Evolutionary conservation across 2,329 filamentous ascomycete genomes (phyloP).

Genomic region (Epichloe typhina): DNA sequence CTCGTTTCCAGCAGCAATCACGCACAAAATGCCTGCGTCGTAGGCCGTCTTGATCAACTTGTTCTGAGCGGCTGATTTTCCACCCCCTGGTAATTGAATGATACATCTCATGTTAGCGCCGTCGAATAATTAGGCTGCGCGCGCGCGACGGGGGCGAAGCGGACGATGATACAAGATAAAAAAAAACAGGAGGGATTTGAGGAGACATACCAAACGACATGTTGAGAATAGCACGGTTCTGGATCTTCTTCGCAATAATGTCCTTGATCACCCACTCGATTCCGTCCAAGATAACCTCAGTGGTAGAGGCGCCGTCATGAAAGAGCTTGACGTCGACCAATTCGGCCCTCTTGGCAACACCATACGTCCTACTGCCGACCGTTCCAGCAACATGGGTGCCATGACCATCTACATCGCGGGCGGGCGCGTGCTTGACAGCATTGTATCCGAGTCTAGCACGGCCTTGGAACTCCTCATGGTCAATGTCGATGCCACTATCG

Average conservation of each 20-base stretch:
- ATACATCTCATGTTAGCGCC: background rate
- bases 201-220: slow-evolving; percentile 33
- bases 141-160: too few relatives aligned
- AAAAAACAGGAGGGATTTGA: background rate
- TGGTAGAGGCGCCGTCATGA: slow-evolving; percentile 10
- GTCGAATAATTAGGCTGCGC: too few relatives aligned
- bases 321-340: slow-evolving; percentile 35
- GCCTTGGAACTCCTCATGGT: slow-evolving; percentile 31
- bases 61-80: slow-evolving; percentile 29
- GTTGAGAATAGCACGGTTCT: slow-evolving; percentile 34
- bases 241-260: slow-evolving; percentile 24
- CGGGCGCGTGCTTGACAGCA: slow-evolving; percentile 18
- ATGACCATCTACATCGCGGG: slow-evolving; percentile 26
- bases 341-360: slow-evolving; percentile 30
- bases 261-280: slow-evolving; percentile 29
- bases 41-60: slow-evolving; percentile 32
- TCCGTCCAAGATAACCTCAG: slow-evolving; percentile 15
- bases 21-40: slow-evolving; percentile 33
- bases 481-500: slow-evolving; percentile 38
- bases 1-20: slow-evolving; percentile 41
- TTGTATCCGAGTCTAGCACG: slow-evolving; percentile 27
- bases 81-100: background rate
- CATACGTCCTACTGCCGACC: slow-evolving; percentile 29
- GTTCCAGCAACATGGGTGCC: slow-evolving; percentile 34
- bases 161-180: too few relatives aligned